These are phyloP conservation scores for Fusarium tanahbumbuense DNA, from an alignment of 2,329 filamentous ascomycete genomes.

Conservation along the genomic window DNA sequence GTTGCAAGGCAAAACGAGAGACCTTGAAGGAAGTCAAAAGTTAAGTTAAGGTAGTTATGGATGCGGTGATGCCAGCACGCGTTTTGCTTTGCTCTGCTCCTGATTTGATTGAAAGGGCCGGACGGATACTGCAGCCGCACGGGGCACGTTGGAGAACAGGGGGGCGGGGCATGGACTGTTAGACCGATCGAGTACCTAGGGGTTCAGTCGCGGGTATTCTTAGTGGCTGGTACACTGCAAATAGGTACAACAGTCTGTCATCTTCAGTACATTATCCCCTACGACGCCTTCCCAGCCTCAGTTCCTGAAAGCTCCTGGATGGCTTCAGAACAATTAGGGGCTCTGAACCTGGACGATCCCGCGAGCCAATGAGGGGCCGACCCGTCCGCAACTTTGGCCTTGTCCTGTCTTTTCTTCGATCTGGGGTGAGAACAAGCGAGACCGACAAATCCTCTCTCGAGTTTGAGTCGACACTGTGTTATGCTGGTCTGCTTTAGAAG, in stretches of 20 bases:
- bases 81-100: constrained; percentile 43
- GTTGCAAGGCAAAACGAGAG: constrained; percentile 40
- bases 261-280: constrained; percentile 27
- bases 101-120: constrained; percentile 45
- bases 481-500: constrained; percentile 5
- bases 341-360: constrained; percentile 36
- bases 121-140: constrained; percentile 44
- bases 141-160: constrained; percentile 42
- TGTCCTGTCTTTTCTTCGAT: constrained; percentile 36
- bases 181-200: constrained; percentile 28
- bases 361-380: constrained; percentile 46
- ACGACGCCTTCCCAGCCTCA: constrained; percentile 35
- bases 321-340: constrained; percentile 44
- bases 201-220: constrained; percentile 28
- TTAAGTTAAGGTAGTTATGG: constrained; percentile 39
- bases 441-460: constrained; percentile 31
- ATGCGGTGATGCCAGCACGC: constrained; percentile 50
- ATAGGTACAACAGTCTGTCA: constrained; percentile 15
- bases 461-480: constrained; percentile 36
- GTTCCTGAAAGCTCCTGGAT: constrained; percentile 39
- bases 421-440: constrained; percentile 37
- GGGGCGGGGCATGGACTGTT: constrained; percentile 41
- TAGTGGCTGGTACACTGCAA: neutral
- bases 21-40: constrained; percentile 39
- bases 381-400: constrained; percentile 42